Conservation (phyloP, 2,329 filamentous ascomycete species). For the Xylariaceae sp. region DNA sequence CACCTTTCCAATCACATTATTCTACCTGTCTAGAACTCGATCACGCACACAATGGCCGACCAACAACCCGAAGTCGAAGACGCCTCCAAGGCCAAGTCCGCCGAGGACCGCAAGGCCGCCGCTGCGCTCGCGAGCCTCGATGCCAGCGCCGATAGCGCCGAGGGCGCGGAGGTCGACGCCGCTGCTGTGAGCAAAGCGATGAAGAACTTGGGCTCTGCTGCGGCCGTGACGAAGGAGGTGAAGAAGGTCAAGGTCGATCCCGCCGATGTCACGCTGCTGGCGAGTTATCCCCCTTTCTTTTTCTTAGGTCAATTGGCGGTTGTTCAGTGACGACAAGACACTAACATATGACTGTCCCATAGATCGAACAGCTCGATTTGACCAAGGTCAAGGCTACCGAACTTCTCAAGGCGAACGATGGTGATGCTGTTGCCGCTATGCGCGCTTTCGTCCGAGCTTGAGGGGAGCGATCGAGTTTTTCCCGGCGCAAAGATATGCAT, state of each 20-base stretch:
- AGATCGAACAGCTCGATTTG: constrained; percentile 68
- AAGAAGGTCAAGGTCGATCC: constrained; percentile 70
- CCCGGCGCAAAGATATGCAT: constrained; percentile 8
- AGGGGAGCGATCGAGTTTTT: background rate
- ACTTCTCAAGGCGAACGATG: constrained; percentile 65
- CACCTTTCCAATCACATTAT: background rate
- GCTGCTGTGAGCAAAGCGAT: constrained; percentile 69
- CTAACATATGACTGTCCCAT: background rate
- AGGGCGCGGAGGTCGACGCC: constrained; percentile 54
- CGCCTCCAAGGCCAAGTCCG: constrained; percentile 51
- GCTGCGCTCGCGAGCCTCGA: constrained; percentile 66
- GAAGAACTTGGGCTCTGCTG: constrained; percentile 48
- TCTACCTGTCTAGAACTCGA: background rate
- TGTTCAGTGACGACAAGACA: no score
- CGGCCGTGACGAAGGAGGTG: constrained; percentile 38
- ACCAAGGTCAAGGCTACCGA: constrained; percentile 69
- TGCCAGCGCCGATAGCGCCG: constrained; percentile 40
- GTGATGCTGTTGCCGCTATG: constrained; percentile 63
- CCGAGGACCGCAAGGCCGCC: constrained; percentile 72
- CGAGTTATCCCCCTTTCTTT: constrained; percentile 35
- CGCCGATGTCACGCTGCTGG: constrained; percentile 64
- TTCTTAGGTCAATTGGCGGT: no score
- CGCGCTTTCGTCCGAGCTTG: constrained; percentile 44
- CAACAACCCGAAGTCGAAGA: constrained; percentile 60
- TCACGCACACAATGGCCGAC: constrained; percentile 47